phyloP scores from a whole-genome alignment of 352 stramenopile species.

The Phytophthora meadii region DNA sequence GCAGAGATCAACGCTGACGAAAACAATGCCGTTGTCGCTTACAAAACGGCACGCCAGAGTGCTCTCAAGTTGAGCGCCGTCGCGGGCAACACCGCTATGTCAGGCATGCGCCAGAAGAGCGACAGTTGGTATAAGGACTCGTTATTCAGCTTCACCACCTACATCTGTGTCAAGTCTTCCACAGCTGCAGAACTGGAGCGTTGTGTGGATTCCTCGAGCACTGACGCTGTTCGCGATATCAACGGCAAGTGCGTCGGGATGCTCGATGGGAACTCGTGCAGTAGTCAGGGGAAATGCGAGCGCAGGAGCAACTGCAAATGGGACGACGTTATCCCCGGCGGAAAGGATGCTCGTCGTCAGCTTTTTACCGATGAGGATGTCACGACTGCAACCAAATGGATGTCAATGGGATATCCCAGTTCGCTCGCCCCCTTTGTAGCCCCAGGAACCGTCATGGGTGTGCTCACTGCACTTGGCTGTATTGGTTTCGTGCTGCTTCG shows the following conservation, averaged over 20 bases:
- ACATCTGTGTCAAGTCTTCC: slow-evolving; percentile 71
- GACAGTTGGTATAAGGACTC: slow-evolving; percentile 72
- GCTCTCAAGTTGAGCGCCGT: slow-evolving; percentile 70
- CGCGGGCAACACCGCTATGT: slow-evolving; percentile 71
- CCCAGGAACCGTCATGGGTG: slow-evolving; percentile 75
- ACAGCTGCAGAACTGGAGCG: slow-evolving; percentile 53
- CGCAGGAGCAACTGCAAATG: slow-evolving; percentile 85
- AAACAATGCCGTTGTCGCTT: slow-evolving; percentile 61
- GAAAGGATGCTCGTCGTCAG: slow-evolving; percentile 45
- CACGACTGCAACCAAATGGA: slow-evolving; percentile 65
- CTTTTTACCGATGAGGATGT: slow-evolving; percentile 69
- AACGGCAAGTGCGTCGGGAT: slow-evolving; percentile 64
- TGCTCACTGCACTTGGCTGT: slow-evolving; percentile 62
- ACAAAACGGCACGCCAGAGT: slow-evolving; percentile 71
- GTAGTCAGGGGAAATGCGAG: slow-evolving; percentile 66
- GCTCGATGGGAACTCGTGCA: slow-evolving; percentile 58
- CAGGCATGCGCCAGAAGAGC: slow-evolving; percentile 74
- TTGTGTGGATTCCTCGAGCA: slow-evolving; percentile 60
- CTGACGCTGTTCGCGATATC: slow-evolving; percentile 56
- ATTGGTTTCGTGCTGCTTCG: slow-evolving; percentile 73
- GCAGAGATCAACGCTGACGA: slow-evolving; percentile 73
- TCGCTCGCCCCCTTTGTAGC: slow-evolving; percentile 73
- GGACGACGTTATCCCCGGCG: slow-evolving; percentile 60
- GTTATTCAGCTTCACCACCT: slow-evolving; percentile 72
- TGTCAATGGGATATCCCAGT: slow-evolving; percentile 70